Evolutionary conservation across 2,329 filamentous ascomycete genomes (phyloP), one percentile per base, ranked within the genome.

Genomic region (Scedosporium minutisporum): DNA sequence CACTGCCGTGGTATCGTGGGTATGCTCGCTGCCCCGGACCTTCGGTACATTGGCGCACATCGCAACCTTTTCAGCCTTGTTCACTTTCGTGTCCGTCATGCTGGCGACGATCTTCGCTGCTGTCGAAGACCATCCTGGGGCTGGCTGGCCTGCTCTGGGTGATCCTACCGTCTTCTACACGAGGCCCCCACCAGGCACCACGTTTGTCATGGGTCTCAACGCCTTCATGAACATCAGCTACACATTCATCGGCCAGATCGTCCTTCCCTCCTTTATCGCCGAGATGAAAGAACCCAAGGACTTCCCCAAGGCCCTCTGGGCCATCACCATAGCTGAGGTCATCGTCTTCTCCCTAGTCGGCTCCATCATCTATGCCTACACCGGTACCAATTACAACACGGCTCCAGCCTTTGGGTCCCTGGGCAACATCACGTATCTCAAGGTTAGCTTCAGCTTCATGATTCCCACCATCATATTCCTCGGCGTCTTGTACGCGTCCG

Each of bases 181-280:
- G 0, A 71, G 93, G 21, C 89, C 92, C 0, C 75, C 86, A 2
- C 74, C 79, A 2, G 84, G 87, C 18, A 96, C 91, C 0, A 89
- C 88, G 0, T 96, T 96, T 68, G 90, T 96, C 3, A 78, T 82
- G 2, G 92, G 87, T 23, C 87, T 96, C 81, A 91, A 87, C 61
- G 93, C 93, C 0, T 96, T 96, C 75, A 82, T 97, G 73, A 97
- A 97, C 75, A 97, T 97, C 71, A 91, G 87, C 75, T 97, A 96
- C 73, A 96, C 93, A 0, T 96, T 97, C 71, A 96, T 97, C 67
- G 93, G 93, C 0, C 93, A 97, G 72, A 96, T 96, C 69, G 96
- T 93, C 0, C 81, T 97, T 14, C 93, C 93, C 0, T 93, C 89
- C 68, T 97, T 97, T 77, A 97, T 97, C 66, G 92, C 93, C 3